phyloP scores from a whole-genome alignment of 2,329 filamentous ascomycete species.

The Chaetothyriales sp. region DNA sequence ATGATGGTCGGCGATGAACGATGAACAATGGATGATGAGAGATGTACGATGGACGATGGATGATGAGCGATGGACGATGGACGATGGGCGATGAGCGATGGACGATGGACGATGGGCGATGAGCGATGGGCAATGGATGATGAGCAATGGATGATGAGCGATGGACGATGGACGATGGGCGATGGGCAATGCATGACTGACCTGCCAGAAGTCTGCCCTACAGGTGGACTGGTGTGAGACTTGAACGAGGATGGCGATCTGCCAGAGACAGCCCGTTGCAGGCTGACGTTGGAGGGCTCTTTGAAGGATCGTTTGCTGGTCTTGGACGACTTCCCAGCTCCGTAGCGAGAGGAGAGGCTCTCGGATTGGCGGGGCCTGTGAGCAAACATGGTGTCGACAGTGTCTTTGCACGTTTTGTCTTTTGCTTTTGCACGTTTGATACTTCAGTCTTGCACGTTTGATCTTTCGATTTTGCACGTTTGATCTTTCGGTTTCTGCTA shows the following conservation, averaged over 20 bases:
- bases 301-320: slow-evolving; percentile 22
- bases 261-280: slow-evolving; percentile 14
- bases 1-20: too few relatives aligned
- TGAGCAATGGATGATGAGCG: too few relatives aligned
- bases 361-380: slow-evolving; percentile 19
- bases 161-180: background rate
- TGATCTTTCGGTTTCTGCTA: background rate
- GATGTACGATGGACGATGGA: background rate
- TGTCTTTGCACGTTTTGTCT: background rate
- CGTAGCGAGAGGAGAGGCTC: slow-evolving; percentile 29
- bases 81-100: slow-evolving; percentile 4
- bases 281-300: slow-evolving; percentile 18
- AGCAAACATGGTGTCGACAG: slow-evolving; percentile 5
- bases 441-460: too few relatives aligned
- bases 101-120: too few relatives aligned
- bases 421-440: slow-evolving; percentile 12
- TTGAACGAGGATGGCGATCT: slow-evolving; percentile 11
- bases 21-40: too few relatives aligned
- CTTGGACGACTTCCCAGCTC: slow-evolving; percentile 27
- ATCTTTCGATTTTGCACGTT: slow-evolving; percentile 11
- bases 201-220: slow-evolving; percentile 17
- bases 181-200: slow-evolving; percentile 15
- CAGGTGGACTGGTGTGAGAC: slow-evolving; percentile 22
- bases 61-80: too few relatives aligned
- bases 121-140: too few relatives aligned